phyloP scores from a whole-genome alignment of 352 stramenopile genomes.

The Phytopythium mirpurense region DNA sequence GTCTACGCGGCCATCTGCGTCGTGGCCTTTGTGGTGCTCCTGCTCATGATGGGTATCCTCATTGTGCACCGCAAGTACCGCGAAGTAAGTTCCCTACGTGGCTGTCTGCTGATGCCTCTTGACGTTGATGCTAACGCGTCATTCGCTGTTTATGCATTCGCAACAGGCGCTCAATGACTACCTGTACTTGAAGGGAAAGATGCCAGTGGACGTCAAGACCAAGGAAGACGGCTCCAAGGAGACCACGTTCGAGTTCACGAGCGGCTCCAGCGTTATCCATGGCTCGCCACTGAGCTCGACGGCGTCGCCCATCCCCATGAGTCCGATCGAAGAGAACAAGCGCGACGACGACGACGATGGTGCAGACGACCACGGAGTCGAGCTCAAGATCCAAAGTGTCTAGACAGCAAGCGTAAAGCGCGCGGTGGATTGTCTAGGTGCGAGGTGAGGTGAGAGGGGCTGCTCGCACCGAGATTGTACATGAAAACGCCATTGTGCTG shows the following conservation, averaged over 20 bases:
- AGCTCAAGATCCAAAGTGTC: constrained; percentile 29
- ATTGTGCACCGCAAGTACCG: constrained; percentile 78
- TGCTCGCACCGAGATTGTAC: background rate
- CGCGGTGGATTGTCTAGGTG: background rate
- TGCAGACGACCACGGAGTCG: constrained; percentile 18
- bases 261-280: constrained; percentile 44
- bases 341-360: constrained; percentile 19
- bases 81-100: constrained; percentile 20
- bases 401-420: constrained; percentile 8
- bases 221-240: constrained; percentile 60
- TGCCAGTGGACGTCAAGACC: constrained; percentile 46
- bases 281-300: constrained; percentile 26
- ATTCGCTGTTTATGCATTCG: background rate
- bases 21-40: constrained; percentile 53
- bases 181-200: constrained; percentile 76
- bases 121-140: background rate
- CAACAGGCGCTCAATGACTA: constrained; percentile 68
- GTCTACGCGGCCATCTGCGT: constrained; percentile 65
- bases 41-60: constrained; percentile 61
- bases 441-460: background rate
- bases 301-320: constrained; percentile 11
- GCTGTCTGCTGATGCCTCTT: background rate
- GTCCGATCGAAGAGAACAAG: constrained; percentile 17
- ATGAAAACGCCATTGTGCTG: background rate
- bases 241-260: constrained; percentile 75